Base-by-base conservation (phyloP, 371 early-diverging fungal species). In the Mortierella sp. region DNA sequence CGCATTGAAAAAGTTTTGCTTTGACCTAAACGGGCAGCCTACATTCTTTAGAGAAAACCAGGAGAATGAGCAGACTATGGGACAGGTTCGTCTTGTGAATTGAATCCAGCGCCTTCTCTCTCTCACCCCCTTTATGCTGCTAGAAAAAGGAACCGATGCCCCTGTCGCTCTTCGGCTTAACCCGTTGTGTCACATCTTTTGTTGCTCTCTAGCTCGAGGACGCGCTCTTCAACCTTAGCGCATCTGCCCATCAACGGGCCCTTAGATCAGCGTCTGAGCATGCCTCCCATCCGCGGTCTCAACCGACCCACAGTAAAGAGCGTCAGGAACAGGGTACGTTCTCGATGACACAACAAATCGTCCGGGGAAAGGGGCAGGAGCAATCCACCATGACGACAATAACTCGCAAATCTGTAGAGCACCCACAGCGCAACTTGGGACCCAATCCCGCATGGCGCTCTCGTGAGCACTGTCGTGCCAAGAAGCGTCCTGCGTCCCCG, bases 21-120 rank as follows among this genome's bases (percentile, higher is more conserved):
- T 88, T 71, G 89, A 89, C 64, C 64, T 86, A 49, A 81, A 86
- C 72, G 88, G 89, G 9, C 80, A 86, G 34, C 86, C 86, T 11
- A 86, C 86, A 19, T 73, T 80, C 63, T 82, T 88, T 63, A 66
- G 80, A 27, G 88, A 89, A 73, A 72, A 84, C 47, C 84, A 89
- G 31, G 81, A 84, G 56, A 64, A 64, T 11, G 81, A 80, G 46
- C 64, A 72, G 42, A 56, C 72, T 39, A 72, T 81, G 61, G 64
- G 80, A 23, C 75, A 81, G 76, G 81, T 79, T 50, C 30, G 51
- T 30, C 12, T 24, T 17, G 15, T 19, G 15, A 11, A 37, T 17
- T 69, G 73, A 76, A 64, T 81, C n/a, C 71, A 75, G 43, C 76
- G 75, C 47, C 79, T 79, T 15, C 44, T 79, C 12, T 79, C 11